Conservation (phyloP, 495 filamentous ascomycete genomes). For the Penicillium longicatenatum region DNA sequence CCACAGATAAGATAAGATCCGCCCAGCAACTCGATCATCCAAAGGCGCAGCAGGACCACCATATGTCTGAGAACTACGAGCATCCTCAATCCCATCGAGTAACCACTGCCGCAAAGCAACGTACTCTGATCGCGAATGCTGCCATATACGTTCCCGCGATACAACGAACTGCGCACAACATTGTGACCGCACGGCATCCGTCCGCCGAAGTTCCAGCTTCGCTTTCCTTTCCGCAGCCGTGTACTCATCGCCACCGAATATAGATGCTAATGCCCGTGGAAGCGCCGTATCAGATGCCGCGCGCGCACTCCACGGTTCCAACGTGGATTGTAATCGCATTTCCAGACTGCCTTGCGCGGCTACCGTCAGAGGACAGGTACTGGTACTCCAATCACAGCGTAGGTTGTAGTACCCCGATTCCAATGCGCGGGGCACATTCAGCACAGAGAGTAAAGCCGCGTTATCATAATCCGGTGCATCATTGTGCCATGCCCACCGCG, state of each 20-base stretch:
- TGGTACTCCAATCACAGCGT: slow-evolving; percentile 49
- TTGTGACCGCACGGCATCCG: slow-evolving; percentile 40
- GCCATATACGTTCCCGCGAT: slow-evolving; percentile 33
- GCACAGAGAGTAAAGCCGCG: slow-evolving; percentile 31
- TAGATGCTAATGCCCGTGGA: slow-evolving; percentile 29
- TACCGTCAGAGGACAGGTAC: slow-evolving; percentile 34
- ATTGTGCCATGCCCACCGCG: slow-evolving; percentile 49
- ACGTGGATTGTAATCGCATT: slow-evolving; percentile 34
- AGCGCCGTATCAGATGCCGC: slow-evolving; percentile 40
- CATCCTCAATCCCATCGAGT: slow-evolving; percentile 31
- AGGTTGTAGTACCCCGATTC: slow-evolving; percentile 46
- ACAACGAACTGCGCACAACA: slow-evolving; percentile 53
- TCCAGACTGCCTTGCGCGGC: slow-evolving; percentile 43
- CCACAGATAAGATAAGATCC: slow-evolving; percentile 46
- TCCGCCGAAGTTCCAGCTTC: slow-evolving; percentile 25
- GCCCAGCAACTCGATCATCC: slow-evolving; percentile 41
- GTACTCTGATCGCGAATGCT: slow-evolving; percentile 42
- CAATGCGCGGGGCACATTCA: slow-evolving; percentile 37
- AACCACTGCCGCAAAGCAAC: slow-evolving; percentile 47
- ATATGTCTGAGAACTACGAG: slow-evolving; percentile 5
- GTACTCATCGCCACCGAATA: slow-evolving; percentile 33
- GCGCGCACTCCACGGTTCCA: slow-evolving; percentile 44
- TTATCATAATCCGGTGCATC: slow-evolving; percentile 46
- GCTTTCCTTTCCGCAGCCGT: neutral
- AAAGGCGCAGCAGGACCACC: slow-evolving; percentile 28